A percentile compares a stretch with the other conserved stretches of the same genome.
Conservation (phyloP, 495 filamentous ascomycete species). For the Stereocaulon alpinum region DNA sequence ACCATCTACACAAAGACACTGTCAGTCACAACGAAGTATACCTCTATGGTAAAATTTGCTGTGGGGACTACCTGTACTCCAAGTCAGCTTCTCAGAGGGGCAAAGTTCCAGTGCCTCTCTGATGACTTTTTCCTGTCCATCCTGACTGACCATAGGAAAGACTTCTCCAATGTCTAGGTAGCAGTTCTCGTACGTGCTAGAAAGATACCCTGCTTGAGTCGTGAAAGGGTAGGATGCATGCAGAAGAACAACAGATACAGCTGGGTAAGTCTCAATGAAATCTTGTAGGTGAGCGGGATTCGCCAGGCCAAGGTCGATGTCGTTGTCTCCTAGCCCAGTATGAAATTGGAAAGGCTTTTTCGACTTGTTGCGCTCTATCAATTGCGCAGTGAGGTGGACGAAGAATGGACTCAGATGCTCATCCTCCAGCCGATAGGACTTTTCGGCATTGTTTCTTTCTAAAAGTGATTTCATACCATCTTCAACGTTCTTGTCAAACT, state of each 20-base stretch:
- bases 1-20: slow-evolving; percentile 44
- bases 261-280: slow-evolving; percentile 58
- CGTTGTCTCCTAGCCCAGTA: slow-evolving; percentile 77
- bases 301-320: slow-evolving; percentile 57
- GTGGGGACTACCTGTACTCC: slow-evolving; percentile 40
- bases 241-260: slow-evolving; percentile 66
- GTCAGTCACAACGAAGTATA: slow-evolving; percentile 22
- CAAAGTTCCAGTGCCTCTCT: slow-evolving; percentile 66
- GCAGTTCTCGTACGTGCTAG: slow-evolving; percentile 68
- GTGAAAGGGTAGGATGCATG: slow-evolving; percentile 83
- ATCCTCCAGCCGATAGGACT: slow-evolving; percentile 43
- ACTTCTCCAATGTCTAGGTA: slow-evolving; percentile 83
- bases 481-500: slow-evolving; percentile 19
- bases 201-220: slow-evolving; percentile 71
- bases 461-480: slow-evolving; percentile 26
- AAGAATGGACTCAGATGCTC: slow-evolving; percentile 55
- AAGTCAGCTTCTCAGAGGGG: slow-evolving; percentile 67
- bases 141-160: slow-evolving; percentile 69
- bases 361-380: slow-evolving; percentile 34
- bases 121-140: slow-evolving; percentile 66
- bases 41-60: background rate
- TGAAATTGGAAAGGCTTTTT: slow-evolving; percentile 77
- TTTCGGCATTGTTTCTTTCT: slow-evolving; percentile 17
- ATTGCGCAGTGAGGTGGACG: slow-evolving; percentile 43
- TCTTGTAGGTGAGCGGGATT: slow-evolving; percentile 70